A percentile compares a stretch with the other conserved stretches of the same genome.
Conservation (phyloP, 2,329 filamentous ascomycete genomes). For the Cercospora zeae-maydis region DNA sequence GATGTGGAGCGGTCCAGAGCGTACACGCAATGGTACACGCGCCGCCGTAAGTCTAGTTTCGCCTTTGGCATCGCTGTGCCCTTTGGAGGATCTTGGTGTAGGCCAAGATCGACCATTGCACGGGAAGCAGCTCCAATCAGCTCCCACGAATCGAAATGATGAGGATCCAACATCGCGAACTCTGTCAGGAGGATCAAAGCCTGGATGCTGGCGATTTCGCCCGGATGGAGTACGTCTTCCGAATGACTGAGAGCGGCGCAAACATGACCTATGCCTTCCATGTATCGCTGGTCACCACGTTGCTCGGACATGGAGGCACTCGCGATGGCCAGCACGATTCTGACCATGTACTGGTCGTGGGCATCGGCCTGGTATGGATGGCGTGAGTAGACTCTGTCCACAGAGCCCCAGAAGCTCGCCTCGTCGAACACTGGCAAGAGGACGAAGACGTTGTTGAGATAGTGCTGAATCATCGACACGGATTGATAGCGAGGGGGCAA, state of each 20-base stretch:
- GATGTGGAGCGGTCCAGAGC: conserved; percentile 86
- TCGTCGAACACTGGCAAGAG: conserved; percentile 82
- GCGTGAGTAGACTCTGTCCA: conserved; percentile 77
- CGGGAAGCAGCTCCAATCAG: conserved; percentile 85
- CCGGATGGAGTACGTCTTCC: conserved; percentile 79
- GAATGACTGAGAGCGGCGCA: conserved; percentile 69
- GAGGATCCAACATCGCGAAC: conserved; percentile 85
- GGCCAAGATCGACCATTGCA: conserved; percentile 81
- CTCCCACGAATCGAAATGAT: conserved; percentile 92
- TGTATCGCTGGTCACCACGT: conserved; percentile 61
- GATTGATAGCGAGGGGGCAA: conserved; percentile 70
- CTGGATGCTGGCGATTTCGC: conserved; percentile 80
- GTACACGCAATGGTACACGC: conserved; percentile 88
- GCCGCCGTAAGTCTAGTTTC: conserved; percentile 71
- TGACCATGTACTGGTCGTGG: conserved; percentile 80
- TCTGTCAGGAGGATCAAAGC: conserved; percentile 80
- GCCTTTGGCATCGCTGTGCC: conserved; percentile 65
- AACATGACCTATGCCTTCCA: conserved; percentile 58
- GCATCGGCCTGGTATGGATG: conserved; percentile 58
- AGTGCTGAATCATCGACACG: conserved; percentile 71
- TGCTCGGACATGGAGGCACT: conserved; percentile 68
- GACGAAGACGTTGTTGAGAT: conserved; percentile 75
- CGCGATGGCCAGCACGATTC: conserved; percentile 83
- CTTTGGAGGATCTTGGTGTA: conserved; percentile 83
- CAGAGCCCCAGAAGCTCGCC: conserved; percentile 68